Conservation (phyloP, 148 eudicot genomes). For the Nyssa sinensis region DNA sequence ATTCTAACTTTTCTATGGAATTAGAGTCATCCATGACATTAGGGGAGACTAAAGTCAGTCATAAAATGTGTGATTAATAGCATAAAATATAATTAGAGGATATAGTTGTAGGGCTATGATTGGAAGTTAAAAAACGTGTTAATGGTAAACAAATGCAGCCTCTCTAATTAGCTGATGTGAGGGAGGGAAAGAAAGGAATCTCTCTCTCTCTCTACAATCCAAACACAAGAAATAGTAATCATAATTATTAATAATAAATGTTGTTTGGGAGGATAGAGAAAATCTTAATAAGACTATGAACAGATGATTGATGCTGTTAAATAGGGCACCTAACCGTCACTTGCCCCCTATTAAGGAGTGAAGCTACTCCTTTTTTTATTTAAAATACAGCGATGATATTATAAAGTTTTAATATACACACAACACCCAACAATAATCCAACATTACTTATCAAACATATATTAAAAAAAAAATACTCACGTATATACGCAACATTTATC, state of each 20-base stretch:
- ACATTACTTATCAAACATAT: too few species aligned
- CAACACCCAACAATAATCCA: too few species aligned
- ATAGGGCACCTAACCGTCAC: not conserved
- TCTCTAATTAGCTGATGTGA: not conserved
- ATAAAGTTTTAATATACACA: too few species aligned
- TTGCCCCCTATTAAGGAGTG: not conserved
- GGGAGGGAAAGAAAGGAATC: too few species aligned
- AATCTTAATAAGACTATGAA: not conserved
- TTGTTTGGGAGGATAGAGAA: not conserved
- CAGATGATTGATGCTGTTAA: not conserved
- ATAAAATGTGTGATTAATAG: not conserved
- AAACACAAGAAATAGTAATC: too few species aligned
- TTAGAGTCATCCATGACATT: slow-evolving; percentile 11
- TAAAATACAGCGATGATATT: too few species aligned
- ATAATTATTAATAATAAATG: too few species aligned
- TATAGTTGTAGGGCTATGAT: not conserved
- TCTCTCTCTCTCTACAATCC: not conserved
- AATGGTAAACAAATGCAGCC: not conserved
- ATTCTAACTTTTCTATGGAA: not conserved
- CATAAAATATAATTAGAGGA: not conserved
- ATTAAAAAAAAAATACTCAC: too few species aligned
- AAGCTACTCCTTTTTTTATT: too few species aligned
- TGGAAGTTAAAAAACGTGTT: not conserved
- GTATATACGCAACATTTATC: too few species aligned
- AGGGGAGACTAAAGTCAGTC: not conserved